Base-by-base conservation (phyloP, 2,329 filamentous ascomycete genomes). In the Torrubiella hemipterigena region DNA sequence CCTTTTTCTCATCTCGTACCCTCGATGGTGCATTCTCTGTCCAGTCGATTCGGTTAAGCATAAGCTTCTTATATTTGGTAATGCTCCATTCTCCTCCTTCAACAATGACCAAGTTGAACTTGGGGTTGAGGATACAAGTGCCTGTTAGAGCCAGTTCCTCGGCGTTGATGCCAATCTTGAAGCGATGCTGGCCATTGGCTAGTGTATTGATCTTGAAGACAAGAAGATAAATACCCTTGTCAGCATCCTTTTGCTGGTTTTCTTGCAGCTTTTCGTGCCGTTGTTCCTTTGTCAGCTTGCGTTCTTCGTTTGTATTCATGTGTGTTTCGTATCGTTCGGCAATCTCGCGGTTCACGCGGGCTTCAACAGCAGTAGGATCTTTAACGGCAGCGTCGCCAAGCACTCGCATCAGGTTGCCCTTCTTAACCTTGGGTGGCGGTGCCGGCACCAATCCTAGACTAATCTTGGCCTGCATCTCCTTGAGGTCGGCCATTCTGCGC, bases 391-490 rank as follows among this genome's bases (percentile, higher is more conserved):
- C 55, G 42, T 95, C 85, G 39, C 91, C 91, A 34, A 95, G 68
- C 18, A 98, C 91, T 35, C 87, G 80, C 91, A 98, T 98, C 50
- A 98, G 72, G 54, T 98, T 98, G 35, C 81, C 83, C 56, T 93
- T 93, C 61, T 95, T 96, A 44, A 98, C 85, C 58, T 96, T 98
- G 9, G 91, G 89, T 17, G 87, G 81, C 17, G 87, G 86, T 14
- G 89, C 84, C 4, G 87, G 85, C 37, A 89, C 80, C 11, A 98
- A 68, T 14, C 91, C 91, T 9, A 98, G 65, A 36, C 89, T 73
- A 39, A 96, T 91, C 62, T 98, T 96, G 22, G 89, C 87, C 57
- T 98, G 91, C 50, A 87, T 79, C 56, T 98, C 93, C 54, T 96
- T 96, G 40, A 93, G 65, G 40, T 95, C 85, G 24, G 83, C 87